Evolutionary conservation across 257 asterid species (phyloP), one percentile per base, ranked within the genome.

Genomic region (Gentiana macrophylla): DNA sequence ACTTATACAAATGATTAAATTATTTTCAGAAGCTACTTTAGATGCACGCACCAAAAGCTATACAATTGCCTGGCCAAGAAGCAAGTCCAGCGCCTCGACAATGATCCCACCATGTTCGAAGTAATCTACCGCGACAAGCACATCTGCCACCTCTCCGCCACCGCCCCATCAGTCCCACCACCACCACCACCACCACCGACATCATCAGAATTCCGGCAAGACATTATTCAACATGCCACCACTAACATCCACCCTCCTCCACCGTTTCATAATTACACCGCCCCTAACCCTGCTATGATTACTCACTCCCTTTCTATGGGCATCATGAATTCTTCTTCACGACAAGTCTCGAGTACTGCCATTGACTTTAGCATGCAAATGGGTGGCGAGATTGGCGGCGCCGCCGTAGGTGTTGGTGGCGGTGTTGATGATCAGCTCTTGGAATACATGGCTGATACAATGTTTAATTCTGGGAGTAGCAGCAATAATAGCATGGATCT

Each of bases 381-480:
- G 60, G 55, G 72, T 24, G 63, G 62, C 2, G 63, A 66, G 0
- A 61, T 32, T 0, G 67, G 64, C 0, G 79, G 71, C 11, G 59
- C 84, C 6, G 64, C 78, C 44, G 11, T 68, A 50, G n/a, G 70
- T 12, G 52, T 69, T 11, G 1, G 12, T 13, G 32, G 63, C n/a
- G 52, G 36, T 9, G 62, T 70, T 8, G 89, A 76, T 3, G 67
- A 69, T 58, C 70, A 56, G 60, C 83, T 80, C 32, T 94, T 89
- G 78, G 79, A 81, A 37, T 87, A 83, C 46, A 71, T 89, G 95
- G 97, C 95, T 0, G 94, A 86, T 34, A 84, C 70, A 3, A 83
- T 89, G 93, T 89, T 89, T 50, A 89, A 89, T 62, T 84, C 95
- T 3, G 86, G 84, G 8, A 89, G 87, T 61, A 83, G 82, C 64